A percentile compares a stretch with the other conserved stretches of the same genome.
These are phyloP conservation scores for Firmiana major DNA, from an alignment of 345 rosid genomes.

Conservation along the genomic window DNA sequence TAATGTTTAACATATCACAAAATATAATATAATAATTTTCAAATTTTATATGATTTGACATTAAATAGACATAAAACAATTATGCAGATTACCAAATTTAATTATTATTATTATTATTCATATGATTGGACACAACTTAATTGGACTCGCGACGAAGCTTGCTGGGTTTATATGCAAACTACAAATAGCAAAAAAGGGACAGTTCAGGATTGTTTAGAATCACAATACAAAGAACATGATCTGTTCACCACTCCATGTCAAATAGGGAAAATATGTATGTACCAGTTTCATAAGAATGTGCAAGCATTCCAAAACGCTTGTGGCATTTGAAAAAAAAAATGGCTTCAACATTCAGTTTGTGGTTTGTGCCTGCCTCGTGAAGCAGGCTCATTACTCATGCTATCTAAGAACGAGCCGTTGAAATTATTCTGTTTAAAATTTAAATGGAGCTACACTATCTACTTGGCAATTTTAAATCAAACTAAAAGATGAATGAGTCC, in stretches of 20 bases:
- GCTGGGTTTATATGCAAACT: neutral
- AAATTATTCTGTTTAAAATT: neutral
- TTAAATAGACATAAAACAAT: too few relatives aligned
- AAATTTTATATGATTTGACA: too few relatives aligned
- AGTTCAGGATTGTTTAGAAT: neutral
- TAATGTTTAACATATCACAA: too few relatives aligned
- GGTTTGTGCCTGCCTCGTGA: conserved; percentile 4
- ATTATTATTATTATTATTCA: too few relatives aligned
- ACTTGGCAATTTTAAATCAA: neutral
- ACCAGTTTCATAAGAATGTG: neutral
- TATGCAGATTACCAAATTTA: too few relatives aligned
- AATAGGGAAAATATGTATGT: neutral
- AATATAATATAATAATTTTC: too few relatives aligned
- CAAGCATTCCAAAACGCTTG: neutral
- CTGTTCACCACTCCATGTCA: neutral
- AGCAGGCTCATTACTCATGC: neutral
- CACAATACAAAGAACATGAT: neutral
- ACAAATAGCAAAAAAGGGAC: neutral
- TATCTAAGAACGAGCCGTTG: neutral
- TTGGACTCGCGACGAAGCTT: neutral
- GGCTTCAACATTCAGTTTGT: neutral
- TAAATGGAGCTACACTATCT: neutral
- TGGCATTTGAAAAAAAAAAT: neutral
- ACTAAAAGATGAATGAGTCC: neutral
- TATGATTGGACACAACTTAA: too few relatives aligned